Evolutionary conservation across 2,329 filamentous ascomycete genomes (phyloP).

Genomic region (Sporothrix schenckii): DNA sequence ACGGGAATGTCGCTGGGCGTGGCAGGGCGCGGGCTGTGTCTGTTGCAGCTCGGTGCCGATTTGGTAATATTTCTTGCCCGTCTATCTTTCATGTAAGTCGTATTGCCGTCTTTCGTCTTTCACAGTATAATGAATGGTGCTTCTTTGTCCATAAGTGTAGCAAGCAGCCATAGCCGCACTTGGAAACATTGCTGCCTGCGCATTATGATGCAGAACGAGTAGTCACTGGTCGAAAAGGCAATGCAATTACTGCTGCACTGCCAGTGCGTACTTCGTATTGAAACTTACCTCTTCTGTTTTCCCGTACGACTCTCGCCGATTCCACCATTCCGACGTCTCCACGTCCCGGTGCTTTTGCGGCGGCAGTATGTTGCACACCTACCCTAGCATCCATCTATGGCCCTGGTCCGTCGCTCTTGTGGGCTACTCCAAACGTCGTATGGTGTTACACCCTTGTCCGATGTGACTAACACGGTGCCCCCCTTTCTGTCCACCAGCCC

Average conservation of each 20-base stretch:
- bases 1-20: conserved; percentile 12
- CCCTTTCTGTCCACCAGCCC: neutral
- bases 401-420: conserved; percentile 4
- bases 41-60: conserved; percentile 11
- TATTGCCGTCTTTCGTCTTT: too few relatives aligned
- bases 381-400: conserved; percentile 10
- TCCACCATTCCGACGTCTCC: neutral
- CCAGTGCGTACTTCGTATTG: neutral
- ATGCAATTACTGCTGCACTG: neutral
- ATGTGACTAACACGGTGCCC: conserved; percentile 23
- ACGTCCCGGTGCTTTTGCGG: conserved; percentile 23
- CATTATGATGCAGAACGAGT: neutral
- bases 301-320: neutral
- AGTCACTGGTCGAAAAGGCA: neutral
- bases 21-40: conserved; percentile 1
- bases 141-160: neutral
- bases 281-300: neutral
- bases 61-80: too few relatives aligned
- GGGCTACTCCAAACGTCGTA: neutral
- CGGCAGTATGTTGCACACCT: conserved; percentile 5
- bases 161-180: neutral
- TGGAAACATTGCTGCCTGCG: neutral
- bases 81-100: too few relatives aligned
- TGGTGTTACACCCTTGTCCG: conserved; percentile 10
- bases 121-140: neutral